These are phyloP conservation scores for Verbena officinalis DNA, from an alignment of 257 asterid species.

Conservation along the genomic window DNA sequence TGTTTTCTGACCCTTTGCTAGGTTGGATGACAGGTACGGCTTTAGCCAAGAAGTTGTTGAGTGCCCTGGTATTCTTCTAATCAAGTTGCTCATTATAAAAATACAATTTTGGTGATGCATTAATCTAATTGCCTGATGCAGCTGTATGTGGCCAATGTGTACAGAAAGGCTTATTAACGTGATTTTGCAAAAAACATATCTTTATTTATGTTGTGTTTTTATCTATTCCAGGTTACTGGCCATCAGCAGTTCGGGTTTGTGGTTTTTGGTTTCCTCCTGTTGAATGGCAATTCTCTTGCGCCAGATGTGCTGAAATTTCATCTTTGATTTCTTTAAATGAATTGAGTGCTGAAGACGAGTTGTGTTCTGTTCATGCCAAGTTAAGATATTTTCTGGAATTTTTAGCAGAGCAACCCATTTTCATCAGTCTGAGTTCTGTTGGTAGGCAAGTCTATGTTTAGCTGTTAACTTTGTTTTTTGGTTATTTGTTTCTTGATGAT, in stretches of 20 bases:
- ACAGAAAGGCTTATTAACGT: not conserved
- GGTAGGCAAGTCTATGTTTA: constrained; percentile 70
- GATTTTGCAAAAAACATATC: not conserved
- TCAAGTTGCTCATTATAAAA: constrained; percentile 5
- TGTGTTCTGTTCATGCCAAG: constrained; percentile 61
- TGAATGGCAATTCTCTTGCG: constrained; percentile 92
- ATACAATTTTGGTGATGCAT: not conserved
- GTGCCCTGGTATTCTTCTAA: constrained; percentile 73
- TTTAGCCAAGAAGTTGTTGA: constrained; percentile 87
- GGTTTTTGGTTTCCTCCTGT: constrained; percentile 92
- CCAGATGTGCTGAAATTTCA: constrained; percentile 66
- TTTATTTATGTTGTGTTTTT: constrained; percentile 1
- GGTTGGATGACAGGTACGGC: constrained; percentile 71
- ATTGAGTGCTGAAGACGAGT: constrained; percentile 39
- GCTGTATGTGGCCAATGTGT: not conserved
- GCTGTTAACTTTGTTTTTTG: constrained; percentile 5
- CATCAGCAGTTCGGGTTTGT: constrained; percentile 78
- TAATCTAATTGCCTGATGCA: not conserved
- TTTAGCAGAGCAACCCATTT: constrained; percentile 62
- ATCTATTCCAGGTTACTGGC: constrained; percentile 76
- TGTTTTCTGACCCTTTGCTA: constrained; percentile 36
- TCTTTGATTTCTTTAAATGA: constrained; percentile 36
- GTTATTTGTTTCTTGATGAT: not conserved
- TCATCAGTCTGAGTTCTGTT: constrained; percentile 78
- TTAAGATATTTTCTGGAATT: constrained; percentile 53